These are phyloP conservation scores for Carex parvula DNA, from an alignment of 176 grass and related monocot genomes.

Conservation along the genomic window DNA sequence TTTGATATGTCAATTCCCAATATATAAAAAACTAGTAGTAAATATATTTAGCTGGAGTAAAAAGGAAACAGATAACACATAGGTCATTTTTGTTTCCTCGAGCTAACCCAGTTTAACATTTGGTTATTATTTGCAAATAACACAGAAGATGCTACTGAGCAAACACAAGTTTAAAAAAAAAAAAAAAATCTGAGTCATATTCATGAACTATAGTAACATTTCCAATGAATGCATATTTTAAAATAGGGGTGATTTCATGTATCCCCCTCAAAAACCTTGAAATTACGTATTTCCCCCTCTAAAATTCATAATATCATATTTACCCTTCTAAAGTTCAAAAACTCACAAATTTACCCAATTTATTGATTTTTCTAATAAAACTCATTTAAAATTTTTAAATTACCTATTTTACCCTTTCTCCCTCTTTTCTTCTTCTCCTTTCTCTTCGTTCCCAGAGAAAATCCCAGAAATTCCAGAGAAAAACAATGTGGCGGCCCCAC, in stretches of 20 bases:
- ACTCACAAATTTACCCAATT: no score
- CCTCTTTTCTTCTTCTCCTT: no score
- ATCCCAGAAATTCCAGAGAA: no score
- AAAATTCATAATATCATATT: no score
- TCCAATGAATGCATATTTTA: background rate
- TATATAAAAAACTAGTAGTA: background rate
- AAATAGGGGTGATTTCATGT: background rate
- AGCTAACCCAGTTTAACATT: background rate
- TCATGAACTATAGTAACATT: background rate
- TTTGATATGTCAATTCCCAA: background rate
- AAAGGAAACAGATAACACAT: background rate
- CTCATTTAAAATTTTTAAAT: no score
- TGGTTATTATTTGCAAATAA: background rate
- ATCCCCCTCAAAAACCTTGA: no score
- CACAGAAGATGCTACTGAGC: constrained; percentile 18
- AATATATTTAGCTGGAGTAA: constrained; percentile 23
- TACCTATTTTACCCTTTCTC: no score
- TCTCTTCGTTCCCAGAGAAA: no score
- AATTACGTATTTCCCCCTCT: no score
- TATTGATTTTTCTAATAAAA: no score
- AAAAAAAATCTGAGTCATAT: constrained; percentile 16
- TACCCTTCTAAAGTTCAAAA: no score
- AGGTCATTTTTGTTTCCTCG: background rate
- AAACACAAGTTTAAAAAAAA: constrained; percentile 27
- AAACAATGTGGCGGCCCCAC: no score